A percentile compares a stretch with the other conserved stretches of the same genome.
Evolutionary conservation across 2,329 filamentous ascomycete genomes (phyloP).

Genomic region (Fulvia fulva): DNA sequence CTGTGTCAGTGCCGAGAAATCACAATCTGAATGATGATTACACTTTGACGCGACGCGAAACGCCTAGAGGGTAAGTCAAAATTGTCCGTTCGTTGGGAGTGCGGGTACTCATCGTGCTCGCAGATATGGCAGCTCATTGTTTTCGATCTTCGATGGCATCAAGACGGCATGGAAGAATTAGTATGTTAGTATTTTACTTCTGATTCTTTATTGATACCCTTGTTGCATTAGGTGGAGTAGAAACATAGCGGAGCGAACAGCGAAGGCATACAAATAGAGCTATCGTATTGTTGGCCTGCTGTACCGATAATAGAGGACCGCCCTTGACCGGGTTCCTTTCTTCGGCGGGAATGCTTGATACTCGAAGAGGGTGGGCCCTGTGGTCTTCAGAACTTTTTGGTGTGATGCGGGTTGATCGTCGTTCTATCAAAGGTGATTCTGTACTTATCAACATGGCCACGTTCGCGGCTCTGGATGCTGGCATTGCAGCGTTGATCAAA

Average conservation of each 20-base stretch:
- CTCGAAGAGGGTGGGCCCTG: no score
- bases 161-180: conserved; percentile 12
- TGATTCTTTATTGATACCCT: not conserved
- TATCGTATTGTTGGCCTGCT: not conserved
- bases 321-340: no score
- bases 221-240: not conserved
- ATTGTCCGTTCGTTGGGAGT: not conserved
- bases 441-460: no score
- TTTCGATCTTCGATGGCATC: conserved; percentile 14
- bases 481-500: no score
- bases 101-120: not conserved
- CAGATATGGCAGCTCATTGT: conserved; percentile 18
- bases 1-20: not conserved
- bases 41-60: conserved; percentile 2
- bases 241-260: not conserved
- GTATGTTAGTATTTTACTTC: not conserved
- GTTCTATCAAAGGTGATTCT: no score
- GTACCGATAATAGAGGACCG: not conserved
- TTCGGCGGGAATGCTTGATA: no score
- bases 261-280: not conserved
- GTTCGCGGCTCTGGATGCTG: no score
- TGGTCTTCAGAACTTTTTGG: no score
- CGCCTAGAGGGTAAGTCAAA: conserved; percentile 5
- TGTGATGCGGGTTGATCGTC: no score
- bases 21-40: conserved; percentile 1